Evolutionary conservation across 2,329 filamentous ascomycete species (phyloP), one percentile per base, ranked within the genome.

Genomic region (Ascochyta pisi): DNA sequence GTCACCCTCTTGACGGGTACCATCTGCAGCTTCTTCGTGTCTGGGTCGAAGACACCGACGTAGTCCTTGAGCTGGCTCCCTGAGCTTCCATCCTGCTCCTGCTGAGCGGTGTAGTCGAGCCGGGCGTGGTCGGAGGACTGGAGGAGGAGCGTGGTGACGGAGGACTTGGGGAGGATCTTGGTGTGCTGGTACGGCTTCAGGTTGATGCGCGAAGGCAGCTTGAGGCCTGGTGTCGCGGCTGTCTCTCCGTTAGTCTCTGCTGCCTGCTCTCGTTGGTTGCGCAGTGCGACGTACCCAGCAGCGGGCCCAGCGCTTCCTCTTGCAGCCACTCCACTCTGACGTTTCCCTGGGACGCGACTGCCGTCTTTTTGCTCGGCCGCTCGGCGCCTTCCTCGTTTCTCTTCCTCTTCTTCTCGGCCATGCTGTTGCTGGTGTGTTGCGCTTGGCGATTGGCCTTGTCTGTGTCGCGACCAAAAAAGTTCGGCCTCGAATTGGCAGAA

Each of bases 71-170:
- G 70, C 57, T 82, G 75, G 27, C 79, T 80, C 54, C 85, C 81
- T 24, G 76, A 70, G 50, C 72, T 73, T 23, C 73, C 73, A 45
- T 80, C 77, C 37, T 78, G 76, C 50, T 83, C 80, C 55, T 81
- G 79, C 33, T 76, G 77, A 22, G 83, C 86, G 19, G 79, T 78
- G 63, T 86, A 88, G 71, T 88, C 84, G 49, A 88, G 78, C 48
- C 81, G 83, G 13, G 83, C 77, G 61, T 88, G 86, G 44, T 82
- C 76, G 24, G 84, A 86, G 6, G 85, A 86, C 57, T 88, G 85
- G 9, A 88, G 79, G 33, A 88, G 78, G 6, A 87, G 69, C 51
- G 85, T 80, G 56, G 66, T 50, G 50, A 48, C 49, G 73, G 58
- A 73, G 63, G 67, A 60, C 57, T 54, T 57, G 59, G 63, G 70